Evolutionary conservation across 139 green algal genomes (phyloP), one percentile per base, ranked within the genome.

Genomic region (Coccomyxa sp.): DNA sequence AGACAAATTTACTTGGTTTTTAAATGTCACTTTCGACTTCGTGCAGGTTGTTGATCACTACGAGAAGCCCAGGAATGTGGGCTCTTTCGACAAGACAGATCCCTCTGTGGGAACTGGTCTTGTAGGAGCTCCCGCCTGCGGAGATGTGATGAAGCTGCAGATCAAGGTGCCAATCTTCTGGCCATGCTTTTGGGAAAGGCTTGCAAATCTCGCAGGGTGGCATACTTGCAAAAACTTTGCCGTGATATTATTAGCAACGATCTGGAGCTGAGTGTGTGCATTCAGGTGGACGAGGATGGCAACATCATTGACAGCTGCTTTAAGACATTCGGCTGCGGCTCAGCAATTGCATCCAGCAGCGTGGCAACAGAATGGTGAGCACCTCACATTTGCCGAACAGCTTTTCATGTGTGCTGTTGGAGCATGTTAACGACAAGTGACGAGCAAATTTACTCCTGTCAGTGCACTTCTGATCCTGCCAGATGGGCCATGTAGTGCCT

Each of bases 111-210:
- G 92, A 58, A 97, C 94, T 14, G 95, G 95, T 23, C 88, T 98
- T 13, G 95, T 98, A 0, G 95, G 95, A 28, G 95, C 95, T 0
- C 95, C 95, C 21, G 97, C 97, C 13, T 99, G 97, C 79, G 97
- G 97, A n/a, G 97, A 99, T 81, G 97, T 99, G 10, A 99, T 99
- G 97, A 99, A 99, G 92, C 92, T 99, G 79, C 97, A 99, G 87
- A 98, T 99, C 85, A 96, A 91, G 87, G 94, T 94, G 45, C 31
- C 82, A 17, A 38, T n/a, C 28, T 51, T 82, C 3, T 79, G 75
- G 1, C 67, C 51, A 21, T 81, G 32, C 30, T 74, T 4, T 74
- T 74, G 4, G 4, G 3, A 51, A 11, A 51, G 38, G 7, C 3
- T 51, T 51, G 38, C 38, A 51, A 51, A 11, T 51, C 7, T 51